Base-by-base conservation (phyloP, 1,284 basidiomycete species). In the Rhodotorula sp. region DNA sequence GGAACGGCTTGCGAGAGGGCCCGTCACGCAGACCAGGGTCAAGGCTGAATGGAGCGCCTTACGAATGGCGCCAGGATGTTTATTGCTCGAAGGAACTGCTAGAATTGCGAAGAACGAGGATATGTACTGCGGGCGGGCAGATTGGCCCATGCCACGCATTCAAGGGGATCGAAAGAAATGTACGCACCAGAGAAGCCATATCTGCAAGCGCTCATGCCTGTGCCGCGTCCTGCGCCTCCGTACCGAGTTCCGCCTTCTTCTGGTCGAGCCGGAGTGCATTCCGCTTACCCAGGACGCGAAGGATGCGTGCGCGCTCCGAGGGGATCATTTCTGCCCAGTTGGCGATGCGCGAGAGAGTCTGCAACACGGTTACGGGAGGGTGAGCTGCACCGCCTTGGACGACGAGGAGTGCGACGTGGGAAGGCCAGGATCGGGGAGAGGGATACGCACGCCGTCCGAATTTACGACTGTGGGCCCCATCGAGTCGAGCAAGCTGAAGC, bases 211-310 rank as follows among this genome's bases (percentile, higher is more conserved):
- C 27, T 39, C 32, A 27, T 29, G 8, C 12, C 29, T 10, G 17
- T 10, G 19, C 44, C 58, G 44, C 21, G 10, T 22, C 29, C 29
- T 54, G 13, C 32, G 15, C 41, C 32, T n/a, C 57, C 15, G 8
- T 50, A 4, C 27, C 50, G 22, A 72, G 36, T 50, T 72, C 64
- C 12, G 66, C 57, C 51, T 65, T 69, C 51, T 72, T 74, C 61
- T 39, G 50, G 7, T 67, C 67, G 32, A 76, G 54, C 21, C 74
- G 36, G 27, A 71, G 62, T 56, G 46, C 39, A n/a, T 76, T 76
- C n/a, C 74, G 46, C 60, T 71, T 71, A 21, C 74, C 74, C 21
- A 76, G 60, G 0, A 76, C 74, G 44, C 74, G 41, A 44, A 76
- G 54, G 29, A 73, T 73, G 25, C 59, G 36, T 22, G 34, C 57